Evolutionary conservation across 2,329 filamentous ascomycete species (phyloP).

Genomic region (Pseudocercospora musae): DNA sequence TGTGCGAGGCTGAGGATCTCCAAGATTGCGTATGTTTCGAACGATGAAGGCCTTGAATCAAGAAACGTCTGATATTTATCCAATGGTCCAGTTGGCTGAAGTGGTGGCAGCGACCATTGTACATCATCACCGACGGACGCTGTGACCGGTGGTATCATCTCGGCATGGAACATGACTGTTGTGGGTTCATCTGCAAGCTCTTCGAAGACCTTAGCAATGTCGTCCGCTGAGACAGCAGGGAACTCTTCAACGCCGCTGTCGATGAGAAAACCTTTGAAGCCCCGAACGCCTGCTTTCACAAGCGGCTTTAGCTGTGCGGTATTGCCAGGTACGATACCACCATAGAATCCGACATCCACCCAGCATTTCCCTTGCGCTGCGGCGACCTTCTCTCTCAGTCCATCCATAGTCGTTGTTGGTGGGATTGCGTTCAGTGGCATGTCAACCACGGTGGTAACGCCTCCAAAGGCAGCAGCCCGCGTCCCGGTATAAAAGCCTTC

Average conservation of each 20-base stretch:
- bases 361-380: conserved; percentile 87
- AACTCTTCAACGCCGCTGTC: conserved; percentile 97
- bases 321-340: conserved; percentile 90
- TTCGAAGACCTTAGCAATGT: conserved; percentile 76
- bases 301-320: conserved; percentile 72
- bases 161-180: conserved; percentile 97
- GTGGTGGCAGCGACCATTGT: conserved; percentile 63
- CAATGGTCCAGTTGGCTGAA: conserved; percentile 67
- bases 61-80: conserved; percentile 87
- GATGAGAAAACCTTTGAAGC: conserved; percentile 97
- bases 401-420: conserved; percentile 83
- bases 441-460: conserved; percentile 93
- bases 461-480: conserved; percentile 86
- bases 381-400: conserved; percentile 77
- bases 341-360: conserved; percentile 99
- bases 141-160: conserved; percentile 89
- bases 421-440: conserved; percentile 98
- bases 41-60: conserved; percentile 79
- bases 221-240: conserved; percentile 76
- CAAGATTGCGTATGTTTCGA: conserved; percentile 87
- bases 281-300: conserved; percentile 80
- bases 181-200: conserved; percentile 78
- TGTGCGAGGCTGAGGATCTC: conserved; percentile 80
- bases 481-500: conserved; percentile 97
- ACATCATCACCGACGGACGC: conserved; percentile 76